Percentiles rank a stretch among this genome's conserved stretches.
phyloP scores from a whole-genome alignment of 2,329 filamentous ascomycete species.

The Colletotrichum lentis region DNA sequence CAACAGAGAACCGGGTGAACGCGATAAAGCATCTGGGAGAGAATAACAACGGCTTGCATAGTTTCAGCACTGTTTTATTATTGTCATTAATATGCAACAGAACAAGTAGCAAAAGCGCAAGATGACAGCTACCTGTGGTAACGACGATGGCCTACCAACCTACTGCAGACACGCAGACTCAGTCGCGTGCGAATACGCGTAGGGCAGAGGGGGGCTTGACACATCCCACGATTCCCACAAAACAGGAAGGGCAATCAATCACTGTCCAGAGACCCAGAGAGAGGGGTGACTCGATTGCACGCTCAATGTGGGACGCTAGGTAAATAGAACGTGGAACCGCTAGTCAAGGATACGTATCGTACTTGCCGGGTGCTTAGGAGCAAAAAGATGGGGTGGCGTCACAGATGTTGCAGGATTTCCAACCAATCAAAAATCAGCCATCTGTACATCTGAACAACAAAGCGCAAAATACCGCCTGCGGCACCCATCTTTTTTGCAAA shows the following conservation, averaged over 20 bases:
- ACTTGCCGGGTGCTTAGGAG: constrained; percentile 11
- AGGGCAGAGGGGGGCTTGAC: neutral
- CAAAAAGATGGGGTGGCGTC: constrained; percentile 35
- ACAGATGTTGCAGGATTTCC: constrained; percentile 28
- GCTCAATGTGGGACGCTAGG: neutral
- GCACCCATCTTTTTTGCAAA: constrained; percentile 21
- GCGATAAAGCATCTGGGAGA: no score
- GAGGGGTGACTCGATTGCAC: neutral
- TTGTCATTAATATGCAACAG: no score
- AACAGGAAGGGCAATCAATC: neutral
- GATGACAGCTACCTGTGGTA: neutral
- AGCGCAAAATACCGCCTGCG: constrained; percentile 18
- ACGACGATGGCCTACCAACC: neutral
- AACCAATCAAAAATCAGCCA: constrained; percentile 39
- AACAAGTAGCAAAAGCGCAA: neutral
- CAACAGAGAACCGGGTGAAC: neutral
- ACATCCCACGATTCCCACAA: constrained; percentile 23
- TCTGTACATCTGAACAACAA: constrained; percentile 23
- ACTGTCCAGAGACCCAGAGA: neutral
- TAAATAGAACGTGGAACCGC: neutral
- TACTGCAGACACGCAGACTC: neutral
- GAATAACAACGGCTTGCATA: neutral
- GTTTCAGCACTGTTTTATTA: neutral
- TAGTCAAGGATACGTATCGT: constrained; percentile 17
- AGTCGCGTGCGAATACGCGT: neutral